Conservation (phyloP, 345 rosid species). For the Salix dunnii region DNA sequence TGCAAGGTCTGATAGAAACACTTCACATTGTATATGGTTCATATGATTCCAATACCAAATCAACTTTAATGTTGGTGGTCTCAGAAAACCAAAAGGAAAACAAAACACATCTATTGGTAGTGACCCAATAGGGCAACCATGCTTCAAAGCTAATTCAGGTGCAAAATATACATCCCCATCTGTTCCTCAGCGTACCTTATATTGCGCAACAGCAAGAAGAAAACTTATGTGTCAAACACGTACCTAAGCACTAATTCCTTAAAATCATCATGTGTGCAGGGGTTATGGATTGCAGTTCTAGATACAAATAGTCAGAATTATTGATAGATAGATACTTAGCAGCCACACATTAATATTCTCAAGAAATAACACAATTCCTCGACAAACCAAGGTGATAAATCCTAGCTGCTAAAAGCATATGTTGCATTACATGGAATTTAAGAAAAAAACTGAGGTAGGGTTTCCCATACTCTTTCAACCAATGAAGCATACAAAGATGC, state of each 20-base stretch:
- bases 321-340: neutral
- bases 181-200: conserved; percentile 69
- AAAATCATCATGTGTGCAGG: neutral
- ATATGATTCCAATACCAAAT: neutral
- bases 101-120: neutral
- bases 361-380: neutral
- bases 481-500: neutral
- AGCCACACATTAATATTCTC: neutral
- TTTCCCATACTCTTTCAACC: neutral
- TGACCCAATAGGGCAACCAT: neutral
- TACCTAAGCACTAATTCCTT: neutral
- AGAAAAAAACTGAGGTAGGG: neutral
- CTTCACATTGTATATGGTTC: neutral
- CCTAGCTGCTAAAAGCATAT: neutral
- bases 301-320: neutral
- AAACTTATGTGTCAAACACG: conserved; percentile 2
- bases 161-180: neutral
- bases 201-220: conserved; percentile 59
- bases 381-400: neutral
- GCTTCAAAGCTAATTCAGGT: neutral
- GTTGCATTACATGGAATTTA: neutral
- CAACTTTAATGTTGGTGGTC: neutral
- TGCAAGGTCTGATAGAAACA: neutral
- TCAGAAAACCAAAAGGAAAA: neutral
- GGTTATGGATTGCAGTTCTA: no score